Base-by-base conservation (phyloP, 352 stramenopile genomes). In the Pythium phragmiticola region DNA sequence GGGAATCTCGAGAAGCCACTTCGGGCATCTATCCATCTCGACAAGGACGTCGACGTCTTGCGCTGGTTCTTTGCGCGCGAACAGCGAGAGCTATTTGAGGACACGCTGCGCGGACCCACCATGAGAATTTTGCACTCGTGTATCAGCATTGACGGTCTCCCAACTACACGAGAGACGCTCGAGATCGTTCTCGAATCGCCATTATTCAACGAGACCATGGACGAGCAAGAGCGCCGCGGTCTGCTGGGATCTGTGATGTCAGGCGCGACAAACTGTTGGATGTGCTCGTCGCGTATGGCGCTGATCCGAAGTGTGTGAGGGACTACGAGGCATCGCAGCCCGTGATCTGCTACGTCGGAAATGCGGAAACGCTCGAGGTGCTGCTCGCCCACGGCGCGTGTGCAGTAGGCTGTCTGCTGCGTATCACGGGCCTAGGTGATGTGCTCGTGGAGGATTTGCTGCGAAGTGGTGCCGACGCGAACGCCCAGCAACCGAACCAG, bases 11-110 rank as follows among this genome's bases (percentile, higher is more conserved):
- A 28, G 26, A 28, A 28, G 26, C 26, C 26, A 28, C 26, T 28
- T 4, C 26, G 26, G 26, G 26, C 26, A 28, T 28, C 4, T n/a
- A n/a, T n/a, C n/a, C n/a, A n/a, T n/a, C n/a, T n/a, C n/a, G n/a
- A n/a, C n/a, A n/a, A n/a, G n/a, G n/a, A n/a, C n/a, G n/a, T n/a
- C n/a, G n/a, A n/a, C n/a, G n/a, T n/a, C n/a, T n/a, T 96, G 21
- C 21, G 34, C 36, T 49, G 52, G 52, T 37, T 59, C 52, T 59
- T 60, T 33, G 41, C 53, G 53, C 37, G 26, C 16, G 53, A 51
- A 7, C 53, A 41, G 14, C 26, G 50, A 8, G 23, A 2, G 8
- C 7, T 42, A 2, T 26, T 45, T 8, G 21, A 19, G 8, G 33
- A 61, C 36, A 37, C 51, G 3, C 36, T 53, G 6, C 14, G 14